A percentile compares a stretch with the other conserved stretches of the same genome.
These are phyloP conservation scores for Betula pendula DNA, from an alignment of 306 rosid genomes.

Conservation along the genomic window DNA sequence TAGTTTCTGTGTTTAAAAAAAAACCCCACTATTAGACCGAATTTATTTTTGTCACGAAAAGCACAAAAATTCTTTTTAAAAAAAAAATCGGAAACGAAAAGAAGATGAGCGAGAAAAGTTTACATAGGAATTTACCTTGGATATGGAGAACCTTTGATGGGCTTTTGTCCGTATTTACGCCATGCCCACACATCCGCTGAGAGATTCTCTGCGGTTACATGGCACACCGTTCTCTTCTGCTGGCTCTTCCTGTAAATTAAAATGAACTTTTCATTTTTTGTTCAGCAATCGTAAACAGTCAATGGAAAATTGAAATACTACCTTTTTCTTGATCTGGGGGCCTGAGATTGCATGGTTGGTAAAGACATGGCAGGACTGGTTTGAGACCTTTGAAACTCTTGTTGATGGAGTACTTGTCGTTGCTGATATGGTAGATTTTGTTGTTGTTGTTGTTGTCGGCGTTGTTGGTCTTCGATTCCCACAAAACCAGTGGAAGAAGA, in stretches of 20 bases:
- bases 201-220: slow-evolving; percentile 55
- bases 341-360: slow-evolving; percentile 28
- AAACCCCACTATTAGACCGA: not conserved
- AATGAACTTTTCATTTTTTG: not conserved
- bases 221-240: slow-evolving; percentile 48
- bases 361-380: slow-evolving; percentile 17
- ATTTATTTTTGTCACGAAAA: slow-evolving; percentile 1
- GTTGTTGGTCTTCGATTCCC: slow-evolving; percentile 30
- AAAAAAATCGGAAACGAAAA: not conserved
- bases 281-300: not conserved
- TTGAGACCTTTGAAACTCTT: slow-evolving; percentile 21
- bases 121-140: slow-evolving; percentile 50
- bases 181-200: slow-evolving; percentile 79
- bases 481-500: slow-evolving; percentile 27
- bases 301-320: not conserved
- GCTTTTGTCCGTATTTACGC: slow-evolving; percentile 83
- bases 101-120: not conserved
- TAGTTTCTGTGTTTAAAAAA: slow-evolving; percentile 47
- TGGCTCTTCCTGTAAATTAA: slow-evolving; percentile 50
- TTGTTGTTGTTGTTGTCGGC: slow-evolving; percentile 1
- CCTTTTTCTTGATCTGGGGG: slow-evolving; percentile 56
- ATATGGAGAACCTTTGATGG: slow-evolving; percentile 78
- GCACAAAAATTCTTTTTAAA: slow-evolving; percentile 1
- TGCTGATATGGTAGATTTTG: not conserved
- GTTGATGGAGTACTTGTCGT: slow-evolving; percentile 9